Conservation (phyloP, 768 basidiomycete species). For the Multifurca ochricompacta region DNA sequence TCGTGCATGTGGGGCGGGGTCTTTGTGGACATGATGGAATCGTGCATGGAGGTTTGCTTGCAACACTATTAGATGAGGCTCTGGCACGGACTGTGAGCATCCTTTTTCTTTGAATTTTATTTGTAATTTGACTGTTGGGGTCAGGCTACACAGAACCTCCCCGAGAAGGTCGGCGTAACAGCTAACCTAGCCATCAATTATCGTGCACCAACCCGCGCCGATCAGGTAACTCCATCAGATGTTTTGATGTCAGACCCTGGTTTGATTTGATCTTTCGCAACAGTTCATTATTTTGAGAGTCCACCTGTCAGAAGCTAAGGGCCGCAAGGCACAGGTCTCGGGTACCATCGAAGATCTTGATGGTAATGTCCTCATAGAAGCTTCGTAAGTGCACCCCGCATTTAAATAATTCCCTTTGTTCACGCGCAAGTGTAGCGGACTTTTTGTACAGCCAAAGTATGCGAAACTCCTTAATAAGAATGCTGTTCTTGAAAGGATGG, state of each 20-base stretch:
- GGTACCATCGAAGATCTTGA: conserved; percentile 72
- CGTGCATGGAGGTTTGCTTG: conserved; percentile 86
- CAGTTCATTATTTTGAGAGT: conserved; percentile 84
- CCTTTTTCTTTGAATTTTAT: not conserved
- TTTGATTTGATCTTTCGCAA: not conserved
- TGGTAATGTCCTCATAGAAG: conserved; percentile 79
- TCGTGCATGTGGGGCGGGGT: conserved; percentile 79
- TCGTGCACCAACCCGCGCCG: conserved; percentile 80
- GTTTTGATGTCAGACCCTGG: no score
- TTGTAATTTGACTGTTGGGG: conserved; percentile 1
- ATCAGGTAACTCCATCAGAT: conserved; percentile 47
- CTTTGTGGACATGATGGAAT: conserved; percentile 94
- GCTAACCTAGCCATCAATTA: conserved; percentile 79
- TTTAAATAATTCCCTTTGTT: not conserved
- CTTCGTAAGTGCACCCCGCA: conserved; percentile 45
- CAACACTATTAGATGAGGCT: conserved; percentile 83
- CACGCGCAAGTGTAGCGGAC: conserved; percentile 40
- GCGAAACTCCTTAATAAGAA: conserved; percentile 64
- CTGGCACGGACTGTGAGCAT: conserved; percentile 67
- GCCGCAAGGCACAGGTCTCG: conserved; percentile 67
- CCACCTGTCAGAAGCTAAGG: conserved; percentile 54
- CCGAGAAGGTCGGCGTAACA: conserved; percentile 88
- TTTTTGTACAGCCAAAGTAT: conserved; percentile 87
- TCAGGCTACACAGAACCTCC: conserved; percentile 79
- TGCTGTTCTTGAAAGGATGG: conserved; percentile 56